Evolutionary conservation across 139 green algal genomes (phyloP).

Genomic region (Chlorella vulgaris): DNA sequence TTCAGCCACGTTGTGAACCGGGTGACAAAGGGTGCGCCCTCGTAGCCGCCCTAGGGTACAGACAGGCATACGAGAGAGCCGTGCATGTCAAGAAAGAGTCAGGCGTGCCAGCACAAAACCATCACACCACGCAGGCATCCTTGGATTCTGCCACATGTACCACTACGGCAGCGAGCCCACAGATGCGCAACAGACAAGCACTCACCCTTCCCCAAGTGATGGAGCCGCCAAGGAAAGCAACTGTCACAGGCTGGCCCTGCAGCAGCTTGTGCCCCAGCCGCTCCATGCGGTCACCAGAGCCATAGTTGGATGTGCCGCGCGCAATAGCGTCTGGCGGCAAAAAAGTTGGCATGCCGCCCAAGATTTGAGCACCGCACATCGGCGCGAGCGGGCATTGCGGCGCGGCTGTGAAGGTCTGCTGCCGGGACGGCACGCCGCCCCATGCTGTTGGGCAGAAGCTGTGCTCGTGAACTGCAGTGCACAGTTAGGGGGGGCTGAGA

Average conservation of each 20-base stretch:
- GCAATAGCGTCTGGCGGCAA: constrained; percentile 19
- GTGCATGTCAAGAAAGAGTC: too few relatives aligned
- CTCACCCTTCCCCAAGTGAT: constrained; percentile 32
- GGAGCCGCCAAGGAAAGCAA: constrained; percentile 12
- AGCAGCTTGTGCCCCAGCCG: constrained; percentile 20
- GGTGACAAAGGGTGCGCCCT: constrained; percentile 7
- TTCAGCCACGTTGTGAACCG: constrained; percentile 27
- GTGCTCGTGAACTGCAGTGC: too few relatives aligned
- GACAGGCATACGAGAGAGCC: background rate
- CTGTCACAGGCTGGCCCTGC: background rate
- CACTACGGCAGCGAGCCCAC: background rate
- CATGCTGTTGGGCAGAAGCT: too few relatives aligned
- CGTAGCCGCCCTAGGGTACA: constrained; percentile 18
- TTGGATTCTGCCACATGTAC: too few relatives aligned
- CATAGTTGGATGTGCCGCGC: background rate
- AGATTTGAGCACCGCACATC: background rate
- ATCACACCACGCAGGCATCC: too few relatives aligned
- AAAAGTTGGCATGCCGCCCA: background rate
- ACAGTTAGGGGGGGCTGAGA: too few relatives aligned
- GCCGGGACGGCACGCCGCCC: background rate
- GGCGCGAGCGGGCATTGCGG: background rate
- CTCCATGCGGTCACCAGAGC: constrained; percentile 19
- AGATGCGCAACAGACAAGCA: background rate
- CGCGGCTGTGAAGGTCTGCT: background rate
- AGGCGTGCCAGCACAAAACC: too few relatives aligned